Evolutionary conservation across 192 early-diverging fungal genomes (phyloP).

Genomic region (Rhizoclosmatium sp.): DNA sequence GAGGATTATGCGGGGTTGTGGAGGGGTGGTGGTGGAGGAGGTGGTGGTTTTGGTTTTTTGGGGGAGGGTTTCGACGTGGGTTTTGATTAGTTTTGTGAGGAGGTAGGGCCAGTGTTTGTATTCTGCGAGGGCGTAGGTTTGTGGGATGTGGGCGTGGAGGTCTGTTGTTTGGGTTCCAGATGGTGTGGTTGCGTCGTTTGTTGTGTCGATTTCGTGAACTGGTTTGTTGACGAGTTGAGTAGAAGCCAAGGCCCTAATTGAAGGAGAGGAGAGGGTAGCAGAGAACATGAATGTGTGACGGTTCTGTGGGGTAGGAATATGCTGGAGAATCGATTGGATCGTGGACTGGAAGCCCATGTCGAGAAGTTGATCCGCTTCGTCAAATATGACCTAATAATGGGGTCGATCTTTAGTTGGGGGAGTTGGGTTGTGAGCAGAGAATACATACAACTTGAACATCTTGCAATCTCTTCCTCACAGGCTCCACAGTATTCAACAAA

Average conservation of each 20-base stretch:
- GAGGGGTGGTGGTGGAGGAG: neutral
- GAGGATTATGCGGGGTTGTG: conserved; percentile 73
- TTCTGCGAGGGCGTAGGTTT: conserved; percentile 75
- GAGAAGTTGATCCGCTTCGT: conserved; percentile 95
- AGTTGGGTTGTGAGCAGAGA: neutral
- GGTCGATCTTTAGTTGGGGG: neutral
- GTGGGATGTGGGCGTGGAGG: conserved; percentile 76
- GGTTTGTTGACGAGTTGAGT: conserved; percentile 31
- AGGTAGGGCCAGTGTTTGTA: conserved; percentile 67
- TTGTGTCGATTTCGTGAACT: conserved; percentile 27
- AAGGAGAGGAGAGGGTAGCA: conserved; percentile 77
- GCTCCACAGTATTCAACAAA: conserved; percentile 68
- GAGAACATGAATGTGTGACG: conserved; percentile 94
- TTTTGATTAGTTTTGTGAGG: conserved; percentile 69
- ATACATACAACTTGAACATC: conserved; percentile 27
- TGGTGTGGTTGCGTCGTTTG: neutral
- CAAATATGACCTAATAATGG: conserved; percentile 72
- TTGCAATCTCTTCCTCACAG: neutral
- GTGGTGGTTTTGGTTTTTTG: neutral
- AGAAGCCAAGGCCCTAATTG: conserved; percentile 10
- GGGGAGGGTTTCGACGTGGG: neutral
- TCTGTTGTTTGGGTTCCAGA: neutral
- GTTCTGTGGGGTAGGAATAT: conserved; percentile 72
- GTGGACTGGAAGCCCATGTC: conserved; percentile 57
- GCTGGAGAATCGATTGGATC: conserved; percentile 17